Evolutionary conservation across 495 filamentous ascomycete species (phyloP), one percentile per base, ranked within the genome.

Genomic region (Trichodelitschia bisporula): DNA sequence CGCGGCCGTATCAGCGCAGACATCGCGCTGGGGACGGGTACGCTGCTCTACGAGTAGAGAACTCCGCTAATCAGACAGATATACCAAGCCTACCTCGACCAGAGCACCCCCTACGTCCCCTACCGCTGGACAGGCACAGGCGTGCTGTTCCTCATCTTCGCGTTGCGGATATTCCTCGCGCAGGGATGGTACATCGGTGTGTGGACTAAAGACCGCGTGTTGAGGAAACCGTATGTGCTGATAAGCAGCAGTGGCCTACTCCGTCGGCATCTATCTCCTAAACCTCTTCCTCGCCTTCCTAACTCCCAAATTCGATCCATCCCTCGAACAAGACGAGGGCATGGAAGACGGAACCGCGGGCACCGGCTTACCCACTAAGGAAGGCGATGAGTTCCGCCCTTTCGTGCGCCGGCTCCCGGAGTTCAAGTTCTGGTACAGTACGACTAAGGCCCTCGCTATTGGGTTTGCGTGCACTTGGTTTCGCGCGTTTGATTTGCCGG

Each of bases 271-370:
- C 62, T 97, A 95, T 61, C 79, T 97, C 27, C 72, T 97, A 33
- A 97, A 97, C 58, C 70, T 95, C 33, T 97, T 97, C 69, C 79
- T 97, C 49, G 89, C 89, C 38, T 97, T 97, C 63, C 64, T 97
- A 12, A 77, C 82, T 43, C 86, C 86, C 36, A 97, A 97, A 61
- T 93, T 97, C 64, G 86, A 97, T 57, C 86, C 89, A 18, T 91
- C 80, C 20, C 77, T 89, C 44, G 84, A 90, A 36, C 68, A 78
- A 41, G 86, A 97, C 51, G 82, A 84, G 41, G 80, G 82, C 36
- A 82, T 97, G 54, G 86, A 97, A 48, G 84, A 92, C 45, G 86
- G 86, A 38, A 61, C 75, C 4, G 66, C 68, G 9, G 69, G 43
- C 15, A 33, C 60, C 33, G 6, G 6, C n/a, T 70, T 97, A 10